Base-by-base conservation (phyloP, 2,329 filamentous ascomycete genomes). In the Diaporthe capsici region DNA sequence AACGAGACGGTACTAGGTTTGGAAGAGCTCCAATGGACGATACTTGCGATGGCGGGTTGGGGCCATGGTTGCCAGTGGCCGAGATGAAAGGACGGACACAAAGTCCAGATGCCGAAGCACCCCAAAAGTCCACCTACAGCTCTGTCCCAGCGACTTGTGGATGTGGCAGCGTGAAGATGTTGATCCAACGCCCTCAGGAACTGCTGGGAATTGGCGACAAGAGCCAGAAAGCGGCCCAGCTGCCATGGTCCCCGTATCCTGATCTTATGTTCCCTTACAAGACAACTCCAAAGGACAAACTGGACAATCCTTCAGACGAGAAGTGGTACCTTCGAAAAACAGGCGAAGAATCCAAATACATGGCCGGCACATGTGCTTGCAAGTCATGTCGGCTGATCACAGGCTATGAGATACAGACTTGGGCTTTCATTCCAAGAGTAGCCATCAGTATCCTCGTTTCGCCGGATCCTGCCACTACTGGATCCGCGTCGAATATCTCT, bases 361-460 rank as follows among this genome's bases (percentile, higher is more conserved):
- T 92, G 2, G 89, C 90, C 3, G 90, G 90, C 1, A 87, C 89
- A 10, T 94, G 92, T 79, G 86, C 87, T 1, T 94, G 93, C 81
- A 86, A 83, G 7, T 90, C 90, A 2, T 95, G 93, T 80, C 90
- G 92, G 8, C 84, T 91, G 4, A 82, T 84, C 0, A 88, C 89
- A 1, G 92, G 92, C 4, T 92, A 91, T 77, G 91, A 93, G 74
- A 88, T 94, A 63, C 89, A 93, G 78, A 84, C 88, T 0, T 94
- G 92, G 92, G 87, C 90, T 0, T 94, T 94, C 79, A 84, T 94
- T 0, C 91, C 91, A 0, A 85, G 86, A n/a, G 81, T 83, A 1
- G 91, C 92, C 78, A 90, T 94, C 72, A 82, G 85, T 25, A 84
- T 90, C 37, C 76, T 82, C 44, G 77, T 86, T 39, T 1, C 44